Percentiles rank a stretch among this genome's conserved stretches.
phyloP scores from a whole-genome alignment of 345 rosid genomes.

The Aurinia saxatilis region DNA sequence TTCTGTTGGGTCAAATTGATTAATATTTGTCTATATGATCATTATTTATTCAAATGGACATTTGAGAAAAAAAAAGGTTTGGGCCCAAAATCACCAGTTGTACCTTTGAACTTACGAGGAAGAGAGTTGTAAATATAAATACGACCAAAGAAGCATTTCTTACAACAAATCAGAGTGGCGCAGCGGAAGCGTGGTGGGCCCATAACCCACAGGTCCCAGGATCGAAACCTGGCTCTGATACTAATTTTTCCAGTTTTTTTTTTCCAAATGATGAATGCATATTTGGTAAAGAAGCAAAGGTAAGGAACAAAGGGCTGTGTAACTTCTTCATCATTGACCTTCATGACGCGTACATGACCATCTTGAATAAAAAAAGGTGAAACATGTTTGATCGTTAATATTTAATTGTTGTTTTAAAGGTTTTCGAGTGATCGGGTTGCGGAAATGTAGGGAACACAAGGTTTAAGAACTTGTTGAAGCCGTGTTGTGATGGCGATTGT shows the following conservation, averaged over 20 bases:
- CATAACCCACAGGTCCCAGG: slow-evolving; percentile 82
- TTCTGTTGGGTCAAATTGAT: too few relatives aligned
- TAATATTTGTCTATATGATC: too few relatives aligned
- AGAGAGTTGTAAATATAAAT: too few relatives aligned
- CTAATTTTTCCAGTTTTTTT: too few relatives aligned
- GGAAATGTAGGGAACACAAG: slow-evolving; percentile 23
- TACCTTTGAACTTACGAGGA: too few relatives aligned
- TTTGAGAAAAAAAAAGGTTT: too few relatives aligned
- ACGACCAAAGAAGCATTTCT: too few relatives aligned
- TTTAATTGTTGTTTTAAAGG: neutral
- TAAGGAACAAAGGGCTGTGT: neutral
- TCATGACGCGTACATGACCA: slow-evolving; percentile 37
- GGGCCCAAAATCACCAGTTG: too few relatives aligned
- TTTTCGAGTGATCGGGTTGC: neutral
- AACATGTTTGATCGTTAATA: neutral
- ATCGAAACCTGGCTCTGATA: slow-evolving; percentile 71
- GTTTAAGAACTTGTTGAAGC: slow-evolving; percentile 36
- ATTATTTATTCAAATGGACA: too few relatives aligned
- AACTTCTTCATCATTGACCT: slow-evolving; percentile 39
- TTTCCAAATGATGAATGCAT: too few relatives aligned
- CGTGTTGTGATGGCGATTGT: slow-evolving; percentile 47
- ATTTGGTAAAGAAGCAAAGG: slow-evolving; percentile 8
- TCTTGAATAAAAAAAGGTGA: slow-evolving; percentile 27
- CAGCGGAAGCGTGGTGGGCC: slow-evolving; percentile 89
- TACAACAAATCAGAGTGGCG: slow-evolving; percentile 61